Conservation (phyloP, 2,329 filamentous ascomycete species). For the Niveomyces coronatus region DNA sequence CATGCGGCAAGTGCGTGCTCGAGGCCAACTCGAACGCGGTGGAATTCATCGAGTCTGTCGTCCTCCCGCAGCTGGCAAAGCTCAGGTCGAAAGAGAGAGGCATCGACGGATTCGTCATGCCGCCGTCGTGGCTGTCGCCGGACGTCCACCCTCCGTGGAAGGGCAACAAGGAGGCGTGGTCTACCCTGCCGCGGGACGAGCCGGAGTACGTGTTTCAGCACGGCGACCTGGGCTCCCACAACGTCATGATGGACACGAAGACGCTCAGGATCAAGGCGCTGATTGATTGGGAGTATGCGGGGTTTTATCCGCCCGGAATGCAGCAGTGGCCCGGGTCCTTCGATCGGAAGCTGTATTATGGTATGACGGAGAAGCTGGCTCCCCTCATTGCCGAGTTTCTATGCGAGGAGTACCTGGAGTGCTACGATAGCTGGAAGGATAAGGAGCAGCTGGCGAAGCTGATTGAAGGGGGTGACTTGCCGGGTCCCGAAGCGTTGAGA, state of each 20-base stretch:
- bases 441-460: too few relatives aligned
- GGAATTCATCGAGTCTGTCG: conserved; percentile 3
- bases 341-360: too few relatives aligned
- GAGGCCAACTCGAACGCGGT: conserved; percentile 6
- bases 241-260: conserved; percentile 6
- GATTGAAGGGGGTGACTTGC: too few relatives aligned
- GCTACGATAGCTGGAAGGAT: too few relatives aligned
- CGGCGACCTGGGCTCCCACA: conserved; percentile 8
- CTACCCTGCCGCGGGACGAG: conserved; percentile 6
- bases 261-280: conserved; percentile 7
- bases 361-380: background rate
- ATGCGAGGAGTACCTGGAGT: too few relatives aligned
- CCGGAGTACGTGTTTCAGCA: conserved; percentile 10
- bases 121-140: conserved; percentile 8
- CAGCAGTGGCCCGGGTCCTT: conserved; percentile 9
- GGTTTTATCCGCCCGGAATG: conserved; percentile 10
- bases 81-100: conserved; percentile 4
- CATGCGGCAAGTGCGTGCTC: conserved; percentile 4
- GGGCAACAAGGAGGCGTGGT: conserved; percentile 3
- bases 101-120: conserved; percentile 10
- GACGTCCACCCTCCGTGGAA: conserved; percentile 9
- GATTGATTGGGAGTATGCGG: conserved; percentile 11
- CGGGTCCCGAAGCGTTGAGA: too few relatives aligned
- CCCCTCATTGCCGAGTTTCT: too few relatives aligned
- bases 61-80: conserved; percentile 9